Conservation (phyloP, 2,329 filamentous ascomycete genomes). For the Phoma herbarum region DNA sequence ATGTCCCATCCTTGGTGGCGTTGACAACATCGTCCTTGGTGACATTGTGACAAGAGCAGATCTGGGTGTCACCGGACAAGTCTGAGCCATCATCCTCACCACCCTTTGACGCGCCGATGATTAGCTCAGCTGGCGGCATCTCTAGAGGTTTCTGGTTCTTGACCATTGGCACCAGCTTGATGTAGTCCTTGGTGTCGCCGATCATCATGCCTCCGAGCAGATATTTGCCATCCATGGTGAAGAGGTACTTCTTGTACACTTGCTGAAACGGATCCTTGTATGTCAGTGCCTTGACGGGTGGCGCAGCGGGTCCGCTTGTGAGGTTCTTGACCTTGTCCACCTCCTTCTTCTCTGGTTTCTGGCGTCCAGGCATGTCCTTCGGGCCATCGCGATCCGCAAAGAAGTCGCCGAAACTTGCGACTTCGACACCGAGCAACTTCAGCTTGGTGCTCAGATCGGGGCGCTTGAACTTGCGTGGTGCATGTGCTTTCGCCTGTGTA, state of each 20-base stretch:
- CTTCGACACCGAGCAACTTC: constrained; percentile 88
- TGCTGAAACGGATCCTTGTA: constrained; percentile 90
- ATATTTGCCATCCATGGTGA: constrained; percentile 88
- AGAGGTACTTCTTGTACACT: constrained; percentile 94
- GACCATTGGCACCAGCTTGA: constrained; percentile 87
- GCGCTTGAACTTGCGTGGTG: constrained; percentile 74
- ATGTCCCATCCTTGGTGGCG: constrained; percentile 77
- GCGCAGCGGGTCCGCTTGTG: constrained; percentile 64
- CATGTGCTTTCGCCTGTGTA: constrained; percentile 78
- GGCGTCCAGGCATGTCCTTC: constrained; percentile 72
- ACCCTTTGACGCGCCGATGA: constrained; percentile 77
- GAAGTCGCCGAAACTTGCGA: constrained; percentile 93
- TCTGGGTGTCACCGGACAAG: constrained; percentile 83
- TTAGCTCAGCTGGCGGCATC: constrained; percentile 80
- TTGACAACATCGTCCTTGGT: constrained; percentile 81
- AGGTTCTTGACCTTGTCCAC: constrained; percentile 59
- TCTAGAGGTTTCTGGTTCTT: constrained; percentile 84
- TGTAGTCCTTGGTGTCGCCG: constrained; percentile 87
- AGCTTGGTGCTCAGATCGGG: constrained; percentile 92
- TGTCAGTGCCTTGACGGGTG: constrained; percentile 80
- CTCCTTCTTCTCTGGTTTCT: constrained; percentile 58
- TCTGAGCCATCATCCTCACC: constrained; percentile 78
- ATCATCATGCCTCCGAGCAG: constrained; percentile 98
- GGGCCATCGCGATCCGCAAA: constrained; percentile 89
- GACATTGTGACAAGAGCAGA: constrained; percentile 94